These are phyloP conservation scores for Cladosporium halotolerans DNA, from an alignment of 2,329 filamentous ascomycete species.

Conservation along the genomic window DNA sequence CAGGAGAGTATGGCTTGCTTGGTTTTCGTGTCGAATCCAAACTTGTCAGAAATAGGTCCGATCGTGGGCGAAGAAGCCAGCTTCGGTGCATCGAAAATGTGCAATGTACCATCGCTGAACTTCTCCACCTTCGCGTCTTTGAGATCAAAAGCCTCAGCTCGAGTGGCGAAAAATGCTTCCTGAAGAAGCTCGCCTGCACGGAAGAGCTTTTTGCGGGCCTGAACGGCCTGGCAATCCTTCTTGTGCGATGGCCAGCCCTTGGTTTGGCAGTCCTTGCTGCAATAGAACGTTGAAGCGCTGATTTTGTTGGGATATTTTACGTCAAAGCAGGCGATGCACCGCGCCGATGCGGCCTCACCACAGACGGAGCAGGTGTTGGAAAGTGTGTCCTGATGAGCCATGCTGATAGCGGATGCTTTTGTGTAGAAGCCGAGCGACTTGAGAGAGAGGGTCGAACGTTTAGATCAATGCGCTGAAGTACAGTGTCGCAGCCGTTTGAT, in stretches of 20 bases:
- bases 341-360: background rate
- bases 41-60: background rate
- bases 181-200: constrained; percentile 19
- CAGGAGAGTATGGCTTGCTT: background rate
- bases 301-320: background rate
- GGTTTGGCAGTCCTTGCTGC: constrained; percentile 13
- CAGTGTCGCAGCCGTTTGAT: too few species aligned
- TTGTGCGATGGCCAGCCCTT: constrained; percentile 12
- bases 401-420: too few species aligned
- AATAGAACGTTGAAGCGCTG: constrained; percentile 10
- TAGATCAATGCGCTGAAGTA: too few species aligned
- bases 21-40: background rate
- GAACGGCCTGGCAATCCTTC: background rate
- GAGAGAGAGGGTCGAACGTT: too few species aligned
- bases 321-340: constrained; percentile 1
- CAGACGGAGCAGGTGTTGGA: background rate
- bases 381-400: too few species aligned
- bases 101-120: background rate
- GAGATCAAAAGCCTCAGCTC: constrained; percentile 12
- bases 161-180: constrained; percentile 12
- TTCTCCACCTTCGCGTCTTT: constrained; percentile 5
- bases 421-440: too few species aligned
- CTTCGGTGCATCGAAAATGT: background rate
- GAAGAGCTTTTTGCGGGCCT: constrained; percentile 13
- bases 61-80: background rate